These are phyloP conservation scores for Phaeolepiota aurea DNA, from an alignment of 768 basidiomycete genomes.

Conservation along the genomic window DNA sequence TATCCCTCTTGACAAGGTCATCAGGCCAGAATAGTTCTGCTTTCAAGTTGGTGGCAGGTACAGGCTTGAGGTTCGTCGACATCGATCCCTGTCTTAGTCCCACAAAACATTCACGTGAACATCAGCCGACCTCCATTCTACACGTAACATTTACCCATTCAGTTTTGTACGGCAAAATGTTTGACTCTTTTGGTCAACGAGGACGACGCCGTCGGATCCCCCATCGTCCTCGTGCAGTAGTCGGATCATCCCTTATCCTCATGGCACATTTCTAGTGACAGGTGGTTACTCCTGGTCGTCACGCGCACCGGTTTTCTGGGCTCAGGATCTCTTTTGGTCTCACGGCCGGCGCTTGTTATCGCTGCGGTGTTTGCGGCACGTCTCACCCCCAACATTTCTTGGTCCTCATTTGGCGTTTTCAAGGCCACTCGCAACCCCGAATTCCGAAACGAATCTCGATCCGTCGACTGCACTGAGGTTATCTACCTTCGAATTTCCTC, in stretches of 20 bases:
- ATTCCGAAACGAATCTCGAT: constrained; percentile 1
- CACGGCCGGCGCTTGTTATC: background rate
- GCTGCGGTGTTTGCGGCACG: background rate
- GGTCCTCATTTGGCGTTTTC: background rate
- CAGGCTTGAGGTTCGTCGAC: background rate
- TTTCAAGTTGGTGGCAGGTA: background rate
- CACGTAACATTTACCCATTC: background rate
- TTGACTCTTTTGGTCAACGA: background rate
- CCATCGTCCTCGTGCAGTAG: background rate
- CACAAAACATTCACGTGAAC: background rate
- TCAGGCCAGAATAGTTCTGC: no score
- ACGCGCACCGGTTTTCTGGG: no score
- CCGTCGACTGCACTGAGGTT: background rate
- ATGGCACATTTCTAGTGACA: background rate
- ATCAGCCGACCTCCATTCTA: background rate
- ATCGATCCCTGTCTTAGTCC: background rate
- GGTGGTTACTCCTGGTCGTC: no score
- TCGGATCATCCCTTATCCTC: background rate
- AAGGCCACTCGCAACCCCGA: constrained; percentile 1
- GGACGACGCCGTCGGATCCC: background rate
- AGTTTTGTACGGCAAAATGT: background rate
- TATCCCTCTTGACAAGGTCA: no score
- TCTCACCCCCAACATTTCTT: background rate
- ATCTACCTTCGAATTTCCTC: background rate
- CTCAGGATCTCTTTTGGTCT: background rate